phyloP scores from a whole-genome alignment of 352 stramenopile genomes.

The Phytopythium boreale region DNA sequence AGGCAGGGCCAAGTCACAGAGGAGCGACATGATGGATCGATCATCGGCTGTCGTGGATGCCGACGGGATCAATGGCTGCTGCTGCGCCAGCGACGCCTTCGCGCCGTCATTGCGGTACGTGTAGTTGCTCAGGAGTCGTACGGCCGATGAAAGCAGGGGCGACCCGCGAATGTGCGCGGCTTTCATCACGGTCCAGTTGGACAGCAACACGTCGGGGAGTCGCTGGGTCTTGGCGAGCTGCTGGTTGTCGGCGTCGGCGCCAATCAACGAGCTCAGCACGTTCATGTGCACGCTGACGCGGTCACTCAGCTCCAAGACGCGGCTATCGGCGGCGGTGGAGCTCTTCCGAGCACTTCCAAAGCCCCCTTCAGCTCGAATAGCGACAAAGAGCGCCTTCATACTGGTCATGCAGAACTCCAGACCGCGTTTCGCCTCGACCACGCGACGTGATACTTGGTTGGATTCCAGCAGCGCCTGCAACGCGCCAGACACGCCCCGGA shows the following conservation, averaged over 20 bases:
- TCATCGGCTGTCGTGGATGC: not conserved
- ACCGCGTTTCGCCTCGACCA: conserved; percentile 30
- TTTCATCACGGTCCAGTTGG: conserved; percentile 59
- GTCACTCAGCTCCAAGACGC: conserved; percentile 28
- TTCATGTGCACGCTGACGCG: conserved; percentile 45
- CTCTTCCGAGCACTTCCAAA: conserved; percentile 36
- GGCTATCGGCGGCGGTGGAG: conserved; percentile 1
- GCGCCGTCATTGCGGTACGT: conserved; percentile 36
- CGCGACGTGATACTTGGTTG: conserved; percentile 18
- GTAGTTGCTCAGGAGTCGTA: conserved; percentile 51
- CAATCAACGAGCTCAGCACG: conserved; percentile 44
- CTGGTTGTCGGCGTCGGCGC: conserved; percentile 30
- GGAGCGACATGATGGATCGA: conserved; percentile 1
- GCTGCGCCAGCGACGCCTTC: conserved; percentile 30
- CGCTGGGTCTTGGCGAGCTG: conserved; percentile 32
- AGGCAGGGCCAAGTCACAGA: conserved; percentile 2
- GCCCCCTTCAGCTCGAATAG: conserved; percentile 46
- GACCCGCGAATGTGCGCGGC: conserved; percentile 41
- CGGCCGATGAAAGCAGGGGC: conserved; percentile 30
- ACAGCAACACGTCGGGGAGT: conserved; percentile 31
- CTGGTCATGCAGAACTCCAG: conserved; percentile 29
- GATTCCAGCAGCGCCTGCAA: conserved; percentile 40
- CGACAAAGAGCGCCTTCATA: conserved; percentile 42
- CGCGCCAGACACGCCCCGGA: conserved; percentile 22
- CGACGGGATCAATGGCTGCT: not conserved